Percentiles rank a stretch among this genome's conserved stretches.
Evolutionary conservation across 1,284 basidiomycete species (phyloP).

Genomic region (Cryptococcus jaspeensis): DNA sequence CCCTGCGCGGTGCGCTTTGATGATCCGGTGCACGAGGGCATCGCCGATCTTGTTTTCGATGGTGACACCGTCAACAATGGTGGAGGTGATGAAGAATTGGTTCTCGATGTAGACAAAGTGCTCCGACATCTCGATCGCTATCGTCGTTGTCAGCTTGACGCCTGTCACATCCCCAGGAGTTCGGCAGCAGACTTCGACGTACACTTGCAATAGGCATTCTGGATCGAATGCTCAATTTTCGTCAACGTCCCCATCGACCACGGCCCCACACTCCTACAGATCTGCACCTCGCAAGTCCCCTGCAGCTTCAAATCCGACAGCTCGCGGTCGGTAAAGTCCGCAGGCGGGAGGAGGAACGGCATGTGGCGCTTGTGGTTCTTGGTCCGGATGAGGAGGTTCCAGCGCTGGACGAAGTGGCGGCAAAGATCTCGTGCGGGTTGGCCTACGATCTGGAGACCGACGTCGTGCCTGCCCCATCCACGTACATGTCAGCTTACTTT

Average conservation of each 20-base stretch:
- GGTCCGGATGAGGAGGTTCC: constrained; percentile 87
- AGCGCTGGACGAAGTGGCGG: constrained; percentile 92
- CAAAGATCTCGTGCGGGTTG: constrained; percentile 94
- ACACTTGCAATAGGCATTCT: constrained; percentile 92
- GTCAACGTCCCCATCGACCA: constrained; percentile 93
- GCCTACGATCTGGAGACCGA: constrained; percentile 91
- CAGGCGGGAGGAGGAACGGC: constrained; percentile 92
- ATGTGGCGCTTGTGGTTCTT: constrained; percentile 91
- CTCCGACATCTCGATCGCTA: constrained; percentile 91
- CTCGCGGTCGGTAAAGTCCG: constrained; percentile 85
- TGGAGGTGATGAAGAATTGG: constrained; percentile 98
- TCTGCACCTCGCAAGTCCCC: constrained; percentile 95
- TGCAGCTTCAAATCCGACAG: constrained; percentile 78
- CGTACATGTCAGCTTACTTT: background rate
- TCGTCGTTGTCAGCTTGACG: background rate
- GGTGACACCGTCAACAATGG: constrained; percentile 77
- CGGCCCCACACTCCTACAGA: constrained; percentile 90
- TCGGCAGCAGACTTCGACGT: constrained; percentile 18
- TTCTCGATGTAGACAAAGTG: constrained; percentile 69
- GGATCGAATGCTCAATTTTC: constrained; percentile 86
- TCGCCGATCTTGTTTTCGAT: constrained; percentile 95
- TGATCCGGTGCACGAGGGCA: constrained; percentile 86
- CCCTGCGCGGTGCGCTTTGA: constrained; percentile 78
- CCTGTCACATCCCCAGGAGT: too few species aligned
- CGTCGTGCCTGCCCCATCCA: constrained; percentile 73